Evolutionary conservation across 495 filamentous ascomycete species (phyloP), one percentile per base, ranked within the genome.

Genomic region (Bacidia gigantensis): DNA sequence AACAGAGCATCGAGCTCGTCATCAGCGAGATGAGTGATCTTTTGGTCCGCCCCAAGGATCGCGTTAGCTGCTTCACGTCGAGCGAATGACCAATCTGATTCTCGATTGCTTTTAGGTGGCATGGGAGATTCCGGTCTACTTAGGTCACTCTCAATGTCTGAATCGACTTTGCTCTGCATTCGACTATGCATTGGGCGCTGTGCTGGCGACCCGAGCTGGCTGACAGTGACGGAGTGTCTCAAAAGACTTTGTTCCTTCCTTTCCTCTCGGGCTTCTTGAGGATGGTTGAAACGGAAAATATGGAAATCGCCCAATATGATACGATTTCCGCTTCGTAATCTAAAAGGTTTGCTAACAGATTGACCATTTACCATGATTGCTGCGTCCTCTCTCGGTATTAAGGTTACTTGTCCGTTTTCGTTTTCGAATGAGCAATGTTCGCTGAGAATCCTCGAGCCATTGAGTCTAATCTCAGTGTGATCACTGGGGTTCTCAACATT

Each of bases 211-310:
- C 80, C 81, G 26, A 93, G 70, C 65, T 90, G 86, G 63, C 74
- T 89, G 41, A 82, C 82, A 3, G 86, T 88, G 35, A 95, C 75
- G 11, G 89, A 89, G 60, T 99, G 90, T 47, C 90, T 80, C 50
- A 99, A 70, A 9, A 90, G 69, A 60, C 87, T 95, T 58, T 88
- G 80, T 58, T 95, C 88, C 12, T 89, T 89, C 49, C 93, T 72
- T 66, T 99, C 92, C 5, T 88, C 89, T 12, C 87, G 80, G 32
- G 93, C 92, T 68, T 99, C 92, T 71, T 94, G 82, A 0, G 92
- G 92, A 63, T 99, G 87, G 58, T 99, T 99, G 71, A 99, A 99
- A 52, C 92, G 77, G 67, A 97, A 99, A 51, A 99, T 99, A 63
- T 99, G 92, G 61, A 99, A 99, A 65, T 99, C 92, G 14, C 93